Evolutionary conservation across 345 rosid genomes (phyloP), one percentile per base, ranked within the genome.

Genomic region (Gossypium anomalum): DNA sequence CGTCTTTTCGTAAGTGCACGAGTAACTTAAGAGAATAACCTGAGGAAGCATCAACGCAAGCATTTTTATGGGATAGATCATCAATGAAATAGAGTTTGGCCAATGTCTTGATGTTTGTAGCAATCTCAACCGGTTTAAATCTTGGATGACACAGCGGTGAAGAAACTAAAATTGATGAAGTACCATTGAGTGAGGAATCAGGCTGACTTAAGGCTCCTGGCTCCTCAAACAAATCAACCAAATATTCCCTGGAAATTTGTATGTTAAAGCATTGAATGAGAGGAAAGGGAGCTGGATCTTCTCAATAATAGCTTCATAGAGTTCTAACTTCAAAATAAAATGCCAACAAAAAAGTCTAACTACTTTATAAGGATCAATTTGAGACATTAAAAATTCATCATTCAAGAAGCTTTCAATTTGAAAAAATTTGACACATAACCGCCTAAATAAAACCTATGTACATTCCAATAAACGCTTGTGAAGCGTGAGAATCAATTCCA

Each of bases 91-190:
- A 85, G 57, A 72, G 82, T 72, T 80, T 78, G 77, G 85, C 86
- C 73, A 81, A 75, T 75, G 79, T 69, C 82, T 85, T 79, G 68
- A 81, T 78, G 82, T 80, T 82, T 79, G 77, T 29, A 66, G 77
- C 60, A 72, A 67, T 75, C 73, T 81, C 80, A 62, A 78, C 76
- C 63, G 76, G 70, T 84, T 81, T 86, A 61, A 77, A 76, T 65
- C 77, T 83, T 53, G 87, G 89, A 81, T 81, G 85, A 78, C 85
- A 85, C 68, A 86, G 80, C 22, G 86, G 87, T 44, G 85, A 84
- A 81, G 85, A 86, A 79, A 86, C 77, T 76, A 80, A 71, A 59
- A 83, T 79, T 66, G 89, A 83, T 55, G 82, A 79, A 78, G 78
- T 78, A 80, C 85, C 79, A 76, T 84, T 84, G 71, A 84, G 82